Base-by-base conservation (phyloP, 352 stramenopile species). In the Globisporangium megalacanthum region DNA sequence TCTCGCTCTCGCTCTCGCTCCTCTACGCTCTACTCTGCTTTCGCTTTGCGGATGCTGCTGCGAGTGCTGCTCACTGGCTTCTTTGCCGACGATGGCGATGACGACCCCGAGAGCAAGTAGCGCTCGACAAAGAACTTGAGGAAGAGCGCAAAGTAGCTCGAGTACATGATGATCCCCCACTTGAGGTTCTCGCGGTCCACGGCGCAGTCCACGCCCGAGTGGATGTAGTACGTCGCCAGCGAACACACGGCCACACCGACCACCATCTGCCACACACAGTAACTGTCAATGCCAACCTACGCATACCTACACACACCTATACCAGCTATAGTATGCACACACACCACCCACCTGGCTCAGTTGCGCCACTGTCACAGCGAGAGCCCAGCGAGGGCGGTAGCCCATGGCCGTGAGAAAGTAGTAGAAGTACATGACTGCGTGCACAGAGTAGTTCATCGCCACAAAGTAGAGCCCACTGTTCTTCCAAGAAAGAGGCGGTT, bases 391-490 rank as follows among this genome's bases (percentile, higher is more conserved):
- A 31, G 83, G 83, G 52, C 83, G 84, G 68, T 80, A 91, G 59
- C 80, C 78, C 52, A 92, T 65, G 20, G 90, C 89, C 51, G 79
- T 88, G 54, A 98, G 79, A 60, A 92, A 97, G 72, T 97, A 98
- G 82, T 98, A 98, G 49, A 92, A 94, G 77, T 99, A 99, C 96
- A 99, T 99, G 66, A 98, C 77, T 31, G 92, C 89, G 72, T 99
- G 96, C 48, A 99, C 96, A 52, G 78, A 88, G 80, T 98, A 99
- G 75, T 99, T 99, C 94, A 99, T 98, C 25, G 94, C 88, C 35
- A 97, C 89, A 72, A 99, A 99, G 82, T 98, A 98, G 41, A 99
- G 71, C 39, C 96, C 96, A 50, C 84, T 89, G 54, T 6, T 37
- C 25, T 46, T 14, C 8, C 9, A 35, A 10, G 9, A 53, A 14